A percentile compares a stretch with the other conserved stretches of the same genome.
phyloP scores from a whole-genome alignment of 805 yeast genomes.

The Tanozyma kutaoensis region DNA sequence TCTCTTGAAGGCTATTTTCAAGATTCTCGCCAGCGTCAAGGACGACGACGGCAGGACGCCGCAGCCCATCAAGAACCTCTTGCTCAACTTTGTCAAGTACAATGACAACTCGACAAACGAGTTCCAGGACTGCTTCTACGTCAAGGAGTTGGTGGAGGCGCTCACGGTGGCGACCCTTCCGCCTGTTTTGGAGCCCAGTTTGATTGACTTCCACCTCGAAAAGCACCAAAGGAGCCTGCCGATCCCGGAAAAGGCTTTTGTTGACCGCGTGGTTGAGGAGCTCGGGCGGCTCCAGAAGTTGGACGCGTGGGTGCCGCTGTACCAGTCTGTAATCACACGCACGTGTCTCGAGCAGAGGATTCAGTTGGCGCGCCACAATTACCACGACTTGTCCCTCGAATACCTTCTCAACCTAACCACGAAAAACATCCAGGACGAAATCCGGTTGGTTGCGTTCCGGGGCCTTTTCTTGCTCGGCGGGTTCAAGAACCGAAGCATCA shows the following conservation, averaged over 20 bases:
- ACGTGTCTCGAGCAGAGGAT: conserved; percentile 49
- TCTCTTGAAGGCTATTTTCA: conserved; percentile 56
- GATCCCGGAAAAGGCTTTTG: conserved; percentile 6
- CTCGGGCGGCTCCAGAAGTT: conserved; percentile 62
- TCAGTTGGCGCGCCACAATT: conserved; percentile 41
- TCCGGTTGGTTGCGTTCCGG: conserved; percentile 56
- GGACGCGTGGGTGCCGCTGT: conserved; percentile 81
- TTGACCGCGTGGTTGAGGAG: conserved; percentile 36
- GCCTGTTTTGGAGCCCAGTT: conserved; percentile 2
- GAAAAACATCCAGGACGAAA: conserved; percentile 30
- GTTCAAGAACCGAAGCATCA: conserved; percentile 44
- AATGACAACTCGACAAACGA: conserved; percentile 77
- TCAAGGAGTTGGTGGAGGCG: conserved; percentile 42
- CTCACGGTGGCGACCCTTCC: conserved; percentile 25
- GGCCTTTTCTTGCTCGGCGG: conserved; percentile 70
- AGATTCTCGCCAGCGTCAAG: conserved; percentile 44
- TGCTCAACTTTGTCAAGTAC: conserved; percentile 62
- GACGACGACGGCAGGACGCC: conserved; percentile 54
- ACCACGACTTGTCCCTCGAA: conserved; percentile 36
- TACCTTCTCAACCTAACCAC: conserved; percentile 43
- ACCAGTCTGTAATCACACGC: conserved; percentile 39
- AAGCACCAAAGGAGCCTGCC: neutral
- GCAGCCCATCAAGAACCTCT: conserved; percentile 40
- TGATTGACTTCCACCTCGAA: conserved; percentile 4
- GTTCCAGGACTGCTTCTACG: conserved; percentile 60